A percentile compares a stretch with the other conserved stretches of the same genome.
Conservation (phyloP, 768 basidiomycete genomes). For the Lentinula edodes region DNA sequence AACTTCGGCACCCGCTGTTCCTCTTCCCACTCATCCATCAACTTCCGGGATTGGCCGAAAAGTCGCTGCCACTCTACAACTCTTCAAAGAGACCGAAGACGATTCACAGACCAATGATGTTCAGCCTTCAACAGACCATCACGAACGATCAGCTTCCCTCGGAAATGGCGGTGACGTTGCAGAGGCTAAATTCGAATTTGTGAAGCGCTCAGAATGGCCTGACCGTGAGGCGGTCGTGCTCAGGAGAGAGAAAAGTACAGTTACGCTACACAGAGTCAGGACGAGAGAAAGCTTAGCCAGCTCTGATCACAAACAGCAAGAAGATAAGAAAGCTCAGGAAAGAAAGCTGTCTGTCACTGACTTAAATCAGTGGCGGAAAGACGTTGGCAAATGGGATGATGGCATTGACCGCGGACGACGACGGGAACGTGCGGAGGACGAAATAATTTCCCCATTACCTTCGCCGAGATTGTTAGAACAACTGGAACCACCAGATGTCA, state of each 20-base stretch:
- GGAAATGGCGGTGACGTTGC: constrained; percentile 49
- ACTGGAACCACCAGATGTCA: constrained; percentile 10
- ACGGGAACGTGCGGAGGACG: constrained; percentile 48
- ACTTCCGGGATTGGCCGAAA: constrained; percentile 64
- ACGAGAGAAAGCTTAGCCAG: constrained; percentile 39
- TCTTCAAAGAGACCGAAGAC: constrained; percentile 70
- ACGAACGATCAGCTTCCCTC: constrained; percentile 17
- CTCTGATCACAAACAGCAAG: constrained; percentile 16
- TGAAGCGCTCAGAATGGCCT: constrained; percentile 82
- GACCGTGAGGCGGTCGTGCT: constrained; percentile 70
- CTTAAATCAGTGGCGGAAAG: constrained; percentile 54
- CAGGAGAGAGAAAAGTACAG: constrained; percentile 63
- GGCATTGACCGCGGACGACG: constrained; percentile 49
- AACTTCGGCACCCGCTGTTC: constrained; percentile 17
- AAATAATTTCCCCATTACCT: constrained; percentile 36
- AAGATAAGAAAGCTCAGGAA: constrained; percentile 26
- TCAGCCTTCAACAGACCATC: constrained; percentile 22
- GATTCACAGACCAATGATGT: constrained; percentile 24
- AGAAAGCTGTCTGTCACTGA: constrained; percentile 36
- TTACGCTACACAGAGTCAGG: constrained; percentile 49
- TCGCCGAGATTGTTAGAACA: constrained; percentile 38
- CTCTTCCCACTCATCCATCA: constrained; percentile 18
- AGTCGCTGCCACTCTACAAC: constrained; percentile 74
- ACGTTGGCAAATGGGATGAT: constrained; percentile 36
- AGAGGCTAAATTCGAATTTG: constrained; percentile 71